Evolutionary conservation across 495 filamentous ascomycete genomes (phyloP), one percentile per base, ranked within the genome.

Genomic region (Penicillium diatomitis): DNA sequence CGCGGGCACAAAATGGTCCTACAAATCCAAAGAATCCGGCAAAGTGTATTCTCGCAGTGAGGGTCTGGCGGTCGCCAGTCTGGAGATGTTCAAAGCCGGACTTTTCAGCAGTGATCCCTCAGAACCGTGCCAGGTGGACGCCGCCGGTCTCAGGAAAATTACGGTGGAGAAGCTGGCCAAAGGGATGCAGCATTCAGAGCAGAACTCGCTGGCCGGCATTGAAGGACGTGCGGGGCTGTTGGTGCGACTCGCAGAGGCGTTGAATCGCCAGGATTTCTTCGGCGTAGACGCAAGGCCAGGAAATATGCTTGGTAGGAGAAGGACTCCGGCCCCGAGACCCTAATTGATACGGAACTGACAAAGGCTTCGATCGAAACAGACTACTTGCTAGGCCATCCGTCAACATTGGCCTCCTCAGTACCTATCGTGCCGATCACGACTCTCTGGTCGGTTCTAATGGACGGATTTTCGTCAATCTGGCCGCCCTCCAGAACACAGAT

Each of bases 31-130:
- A 54, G 88, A 96, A 61, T 95, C 89, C 51, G 90, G 90, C 32
- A 86, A 82, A 50, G 58, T 85, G 9, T 97, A 90, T 62, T 77
- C 82, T 36, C 79, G 92, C 36, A 96, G 89, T 47, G 92, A 98
- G 64, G 92, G 92, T 27, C 72, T 98, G 53, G 92, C 92, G 4
- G 84, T 98, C 39, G 92, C 94, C 27, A 91, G 86, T 64, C 68
- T 98, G 61, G 92, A 97, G 58, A 98, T 98, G 92, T 98, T 97
- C 72, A 96, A 92, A 69, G 75, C 80, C 46, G 92, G 92, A n/a
- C 57, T 88, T 39, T 98, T 98, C 70, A 94, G 88, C 53, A 87
- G 90, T 58, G 82, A 90, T 57, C 74, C 77, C 2, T 77, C 66
- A 41, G 84, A 95, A 64, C 90, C 87, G 35, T 86, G 81, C 56